Conservation (phyloP, 2,329 filamentous ascomycete genomes). For the Sporothrix globosa region DNA sequence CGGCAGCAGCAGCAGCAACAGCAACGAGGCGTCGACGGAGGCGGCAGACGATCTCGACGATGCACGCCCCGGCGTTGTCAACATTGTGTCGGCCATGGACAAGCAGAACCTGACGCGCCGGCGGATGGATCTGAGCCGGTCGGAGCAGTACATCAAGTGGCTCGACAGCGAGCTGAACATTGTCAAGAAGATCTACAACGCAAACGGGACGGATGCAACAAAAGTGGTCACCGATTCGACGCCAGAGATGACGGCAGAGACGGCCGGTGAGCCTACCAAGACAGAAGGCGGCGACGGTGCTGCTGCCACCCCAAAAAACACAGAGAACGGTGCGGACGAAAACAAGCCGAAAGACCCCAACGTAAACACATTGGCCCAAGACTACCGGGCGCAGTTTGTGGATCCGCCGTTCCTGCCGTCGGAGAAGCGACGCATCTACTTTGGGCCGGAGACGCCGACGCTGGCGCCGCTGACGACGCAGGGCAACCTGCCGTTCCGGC, state of each 20-base stretch:
- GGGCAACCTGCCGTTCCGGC: conserved; percentile 91
- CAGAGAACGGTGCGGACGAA: not conserved
- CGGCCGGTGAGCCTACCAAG: not conserved
- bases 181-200: conserved; percentile 53
- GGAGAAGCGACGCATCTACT: conserved; percentile 92
- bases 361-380: conserved; percentile 51
- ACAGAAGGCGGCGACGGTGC: conserved; percentile 36
- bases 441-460: conserved; percentile 88
- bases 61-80: conserved; percentile 69
- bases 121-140: conserved; percentile 69
- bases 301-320: conserved; percentile 32
- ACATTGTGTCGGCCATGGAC: conserved; percentile 68
- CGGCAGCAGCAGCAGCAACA: conserved; percentile 38
- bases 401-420: conserved; percentile 87
- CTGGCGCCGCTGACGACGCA: conserved; percentile 96
- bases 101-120: conserved; percentile 78
- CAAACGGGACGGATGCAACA: conserved; percentile 38
- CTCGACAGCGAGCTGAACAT: conserved; percentile 66
- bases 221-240: not conserved
- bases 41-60: conserved; percentile 49
- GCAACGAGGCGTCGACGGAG: conserved; percentile 32
- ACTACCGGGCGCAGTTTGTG: conserved; percentile 77
- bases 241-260: not conserved
- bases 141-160: conserved; percentile 78
- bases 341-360: conserved; percentile 41